Evolutionary conservation across 306 rosid genomes (phyloP).

Genomic region (Mimosa bimucronata): DNA sequence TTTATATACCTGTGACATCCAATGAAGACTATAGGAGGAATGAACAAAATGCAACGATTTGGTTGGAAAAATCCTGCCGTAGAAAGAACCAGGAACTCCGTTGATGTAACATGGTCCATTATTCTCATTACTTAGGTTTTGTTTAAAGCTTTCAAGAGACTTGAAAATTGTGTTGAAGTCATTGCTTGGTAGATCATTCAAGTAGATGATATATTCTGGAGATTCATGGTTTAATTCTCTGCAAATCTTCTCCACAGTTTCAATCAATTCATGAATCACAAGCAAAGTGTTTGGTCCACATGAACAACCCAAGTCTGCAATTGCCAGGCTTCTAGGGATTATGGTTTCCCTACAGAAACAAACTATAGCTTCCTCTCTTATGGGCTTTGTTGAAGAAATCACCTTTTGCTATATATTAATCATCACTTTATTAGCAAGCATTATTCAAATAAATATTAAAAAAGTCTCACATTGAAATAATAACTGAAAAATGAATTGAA

Average conservation of each 20-base stretch:
- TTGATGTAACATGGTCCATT: background rate
- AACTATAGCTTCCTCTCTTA: background rate
- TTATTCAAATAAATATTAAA: no score
- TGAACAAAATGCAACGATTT: background rate
- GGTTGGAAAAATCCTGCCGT: background rate
- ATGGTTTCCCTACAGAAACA: background rate
- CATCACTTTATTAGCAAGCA: background rate
- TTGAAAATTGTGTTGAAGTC: constrained; percentile 48
- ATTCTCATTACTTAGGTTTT: background rate
- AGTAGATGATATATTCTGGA: constrained; percentile 39
- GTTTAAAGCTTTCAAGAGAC: constrained; percentile 39
- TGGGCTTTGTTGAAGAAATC: background rate
- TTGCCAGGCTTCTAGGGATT: background rate
- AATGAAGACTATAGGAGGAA: background rate
- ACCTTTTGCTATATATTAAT: background rate
- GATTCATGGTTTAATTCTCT: constrained; percentile 3
- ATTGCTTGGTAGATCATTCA: constrained; percentile 47
- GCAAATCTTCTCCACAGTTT: constrained; percentile 35
- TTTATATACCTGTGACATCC: background rate
- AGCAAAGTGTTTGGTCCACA: constrained; percentile 49
- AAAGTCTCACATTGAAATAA: no score
- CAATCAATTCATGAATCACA: constrained; percentile 34
- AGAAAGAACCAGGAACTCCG: background rate
- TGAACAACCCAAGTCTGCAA: constrained; percentile 39
- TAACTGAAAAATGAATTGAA: no score